A percentile compares a stretch with the other conserved stretches of the same genome.
phyloP scores from a whole-genome alignment of 768 basidiomycete genomes.

The Rhodotorula graminis region DNA sequence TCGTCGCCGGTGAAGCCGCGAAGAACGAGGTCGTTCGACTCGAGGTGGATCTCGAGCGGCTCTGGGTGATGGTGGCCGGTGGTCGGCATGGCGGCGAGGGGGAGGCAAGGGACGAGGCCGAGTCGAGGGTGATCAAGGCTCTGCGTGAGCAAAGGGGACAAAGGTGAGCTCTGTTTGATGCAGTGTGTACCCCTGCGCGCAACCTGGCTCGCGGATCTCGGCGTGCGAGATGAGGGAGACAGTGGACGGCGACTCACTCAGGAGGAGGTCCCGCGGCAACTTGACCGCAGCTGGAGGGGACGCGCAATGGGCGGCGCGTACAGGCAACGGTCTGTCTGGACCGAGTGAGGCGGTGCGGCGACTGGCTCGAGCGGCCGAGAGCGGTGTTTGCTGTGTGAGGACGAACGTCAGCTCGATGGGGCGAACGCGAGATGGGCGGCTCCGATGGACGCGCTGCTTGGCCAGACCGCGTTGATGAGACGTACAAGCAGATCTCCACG shows the following conservation, averaged over 20 bases:
- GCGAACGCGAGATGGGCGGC: neutral
- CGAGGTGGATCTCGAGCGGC: conserved; percentile 67
- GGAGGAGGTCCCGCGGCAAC: too few relatives aligned
- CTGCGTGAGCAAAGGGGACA: neutral
- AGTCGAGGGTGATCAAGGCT: neutral
- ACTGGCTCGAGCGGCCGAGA: neutral
- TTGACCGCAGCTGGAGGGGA: too few relatives aligned
- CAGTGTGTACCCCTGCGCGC: too few relatives aligned
- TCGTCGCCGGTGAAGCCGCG: conserved; percentile 61
- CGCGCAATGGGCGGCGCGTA: too few relatives aligned
- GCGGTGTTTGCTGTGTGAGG: neutral
- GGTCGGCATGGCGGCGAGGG: conserved; percentile 7
- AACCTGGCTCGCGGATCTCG: too few relatives aligned
- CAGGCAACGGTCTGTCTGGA: too few relatives aligned
- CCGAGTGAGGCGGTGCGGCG: too few relatives aligned
- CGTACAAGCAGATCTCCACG: neutral
- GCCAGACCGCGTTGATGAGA: neutral
- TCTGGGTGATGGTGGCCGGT: conserved; percentile 18
- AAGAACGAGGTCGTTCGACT: conserved; percentile 64
- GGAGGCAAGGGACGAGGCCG: neutral
- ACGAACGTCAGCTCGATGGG: neutral
- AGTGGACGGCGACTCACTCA: too few relatives aligned
- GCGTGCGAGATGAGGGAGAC: too few relatives aligned
- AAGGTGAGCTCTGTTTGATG: too few relatives aligned
- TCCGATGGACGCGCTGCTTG: neutral